Evolutionary conservation across 2,329 filamentous ascomycete species (phyloP), one percentile per base, ranked within the genome.

Genomic region (Stemphylium lycopersici): DNA sequence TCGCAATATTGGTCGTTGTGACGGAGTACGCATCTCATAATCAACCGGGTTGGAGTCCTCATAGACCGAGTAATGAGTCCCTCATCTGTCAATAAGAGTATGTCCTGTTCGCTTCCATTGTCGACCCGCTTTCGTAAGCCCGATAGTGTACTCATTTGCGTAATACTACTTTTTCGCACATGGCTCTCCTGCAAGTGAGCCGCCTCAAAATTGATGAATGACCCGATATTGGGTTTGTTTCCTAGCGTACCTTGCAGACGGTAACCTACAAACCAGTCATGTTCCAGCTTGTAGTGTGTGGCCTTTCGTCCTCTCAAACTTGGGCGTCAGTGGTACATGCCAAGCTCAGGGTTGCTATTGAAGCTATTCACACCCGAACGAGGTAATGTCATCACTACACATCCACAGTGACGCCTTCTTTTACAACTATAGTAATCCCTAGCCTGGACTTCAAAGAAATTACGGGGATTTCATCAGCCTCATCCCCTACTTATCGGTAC

Each of bases 291-390:
- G 10, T 18, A 18, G 12, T 20, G 16, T 38, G 29, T 26, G 7
- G 7, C n/a, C 32, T 36, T 31, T 46, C 16, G 16, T 13, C n/a
- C 11, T 42, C 22, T 39, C 16, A 10, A 43, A n/a, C 18, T 55
- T 6, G 41, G 33, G 29, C 34, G 12, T n/a, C 49, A 36, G 33
- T 29, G 37, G 16, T 34, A 6, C 12, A 20, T 40, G 65, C 61
- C 65, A 69, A 70, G 63, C 43, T 49, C 55, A 31, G 24, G 29
- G 40, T 45, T 44, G 54, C 57, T 65, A 69, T 69, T 64, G 55
- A 61, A 42, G 46, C 58, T 73, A 71, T 72, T 71, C 59, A 70
- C 54, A 59, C 59, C 66, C 60, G n/a, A 55, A 67, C 63, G 31
- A 42, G 62, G 61, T 31, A 58, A 63, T 34, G 37, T 48, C 47